phyloP scores from a whole-genome alignment of 768 basidiomycete genomes.

The Ramaria sp. region DNA sequence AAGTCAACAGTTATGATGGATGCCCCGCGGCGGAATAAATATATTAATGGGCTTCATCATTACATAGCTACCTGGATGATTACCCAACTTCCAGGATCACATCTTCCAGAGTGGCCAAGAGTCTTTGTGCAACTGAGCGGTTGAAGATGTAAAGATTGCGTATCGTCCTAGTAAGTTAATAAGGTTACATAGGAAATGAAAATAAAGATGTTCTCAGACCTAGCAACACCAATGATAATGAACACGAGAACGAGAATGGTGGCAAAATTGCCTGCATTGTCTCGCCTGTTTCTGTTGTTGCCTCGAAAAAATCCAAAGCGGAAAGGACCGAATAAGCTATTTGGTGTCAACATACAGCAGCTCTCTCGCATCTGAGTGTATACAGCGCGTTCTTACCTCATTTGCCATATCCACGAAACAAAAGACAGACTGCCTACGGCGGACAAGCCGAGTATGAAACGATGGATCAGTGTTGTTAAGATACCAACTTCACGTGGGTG shows the following conservation, averaged over 20 bases:
- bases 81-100: conserved; percentile 68
- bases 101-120: conserved; percentile 65
- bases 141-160: conserved; percentile 61
- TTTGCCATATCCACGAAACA: conserved; percentile 49
- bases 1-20: too few species aligned
- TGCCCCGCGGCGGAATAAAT: too few species aligned
- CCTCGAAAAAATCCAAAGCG: conserved; percentile 63
- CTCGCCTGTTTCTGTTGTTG: conserved; percentile 37
- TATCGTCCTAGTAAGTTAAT: conserved; percentile 41
- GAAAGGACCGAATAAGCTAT: conserved; percentile 55
- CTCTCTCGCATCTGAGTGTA: neutral
- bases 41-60: neutral
- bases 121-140: conserved; percentile 42
- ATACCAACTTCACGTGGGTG: conserved; percentile 26
- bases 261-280: conserved; percentile 49
- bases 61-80: conserved; percentile 14
- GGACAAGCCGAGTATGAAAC: conserved; percentile 71
- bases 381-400: neutral
- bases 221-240: conserved; percentile 49
- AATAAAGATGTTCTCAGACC: conserved; percentile 27
- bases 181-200: neutral
- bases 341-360: conserved; percentile 15
- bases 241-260: conserved; percentile 55
- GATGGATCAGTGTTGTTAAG: conserved; percentile 45
- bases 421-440: conserved; percentile 69